Percentiles rank a stretch among this genome's conserved stretches.
phyloP scores from a whole-genome alignment of 768 basidiomycete genomes.

The Macrolepiota dolichaula region DNA sequence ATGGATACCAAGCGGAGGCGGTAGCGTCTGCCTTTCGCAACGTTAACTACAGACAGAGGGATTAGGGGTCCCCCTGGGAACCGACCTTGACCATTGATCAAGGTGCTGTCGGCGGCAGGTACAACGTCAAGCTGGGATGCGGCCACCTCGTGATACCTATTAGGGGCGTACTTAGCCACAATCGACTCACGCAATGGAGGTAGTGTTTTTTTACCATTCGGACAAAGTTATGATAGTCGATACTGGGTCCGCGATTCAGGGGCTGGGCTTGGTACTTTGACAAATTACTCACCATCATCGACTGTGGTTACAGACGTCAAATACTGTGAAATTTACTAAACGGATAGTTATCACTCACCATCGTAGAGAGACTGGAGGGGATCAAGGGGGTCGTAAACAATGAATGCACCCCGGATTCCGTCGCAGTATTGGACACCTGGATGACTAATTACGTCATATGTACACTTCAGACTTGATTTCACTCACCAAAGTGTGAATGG shows the following conservation, averaged over 20 bases:
- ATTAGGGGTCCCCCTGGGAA: conserved; percentile 36
- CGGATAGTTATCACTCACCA: conserved; percentile 15
- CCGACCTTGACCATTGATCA: conserved; percentile 54
- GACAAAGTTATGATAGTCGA: conserved; percentile 45
- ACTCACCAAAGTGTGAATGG: conserved; percentile 18
- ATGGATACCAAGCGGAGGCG: conserved; percentile 51
- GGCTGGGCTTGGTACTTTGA: too few relatives aligned
- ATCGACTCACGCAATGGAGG: background rate
- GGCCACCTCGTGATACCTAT: conserved; percentile 34
- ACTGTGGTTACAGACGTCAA: background rate
- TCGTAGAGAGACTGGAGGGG: conserved; percentile 22
- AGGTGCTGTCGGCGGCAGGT: conserved; percentile 31
- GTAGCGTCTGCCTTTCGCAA: conserved; percentile 38
- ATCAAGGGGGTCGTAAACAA: conserved; percentile 20
- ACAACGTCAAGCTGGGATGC: conserved; percentile 15
- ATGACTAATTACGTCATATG: background rate
- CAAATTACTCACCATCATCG: too few relatives aligned
- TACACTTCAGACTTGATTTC: background rate
- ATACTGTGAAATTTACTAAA: background rate
- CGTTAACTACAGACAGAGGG: conserved; percentile 41
- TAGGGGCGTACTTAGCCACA: background rate
- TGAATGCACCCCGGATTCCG: conserved; percentile 20
- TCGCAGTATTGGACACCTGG: conserved; percentile 22
- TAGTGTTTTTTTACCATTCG: conserved; percentile 36
- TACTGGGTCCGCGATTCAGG: conserved; percentile 8